A percentile compares a stretch with the other conserved stretches of the same genome.
Evolutionary conservation across 495 filamentous ascomycete genomes (phyloP).

Genomic region (Xylaria venustula): DNA sequence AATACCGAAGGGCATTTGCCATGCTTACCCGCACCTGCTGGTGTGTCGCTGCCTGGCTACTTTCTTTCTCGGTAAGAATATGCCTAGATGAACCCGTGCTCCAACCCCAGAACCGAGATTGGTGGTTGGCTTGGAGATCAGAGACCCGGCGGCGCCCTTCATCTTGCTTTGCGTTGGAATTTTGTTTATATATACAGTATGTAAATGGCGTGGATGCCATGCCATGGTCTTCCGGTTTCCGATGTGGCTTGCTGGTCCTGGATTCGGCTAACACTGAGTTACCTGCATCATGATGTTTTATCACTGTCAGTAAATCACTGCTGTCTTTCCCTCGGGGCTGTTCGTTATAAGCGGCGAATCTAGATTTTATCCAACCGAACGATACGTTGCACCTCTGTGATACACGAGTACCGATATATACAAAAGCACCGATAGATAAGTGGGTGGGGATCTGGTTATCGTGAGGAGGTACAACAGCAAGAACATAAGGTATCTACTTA

Average conservation of each 20-base stretch:
- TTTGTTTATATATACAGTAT: too few species aligned
- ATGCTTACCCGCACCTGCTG: too few species aligned
- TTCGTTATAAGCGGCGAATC: background rate
- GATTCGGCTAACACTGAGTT: background rate
- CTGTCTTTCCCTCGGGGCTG: background rate
- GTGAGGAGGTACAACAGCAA: conserved; percentile 3
- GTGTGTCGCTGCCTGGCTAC: too few species aligned
- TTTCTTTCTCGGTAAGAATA: background rate
- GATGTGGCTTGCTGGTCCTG: background rate
- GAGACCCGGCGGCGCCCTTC: too few species aligned
- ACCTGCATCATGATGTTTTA: background rate
- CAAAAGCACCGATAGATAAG: background rate
- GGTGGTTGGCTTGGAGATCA: background rate
- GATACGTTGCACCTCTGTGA: background rate
- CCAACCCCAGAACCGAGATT: background rate
- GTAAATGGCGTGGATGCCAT: background rate
- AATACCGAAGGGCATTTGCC: background rate
- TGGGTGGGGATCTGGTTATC: background rate
- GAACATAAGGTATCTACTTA: background rate
- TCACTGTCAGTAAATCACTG: too few species aligned
- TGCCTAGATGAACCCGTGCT: too few species aligned
- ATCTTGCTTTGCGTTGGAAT: too few species aligned
- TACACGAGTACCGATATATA: background rate
- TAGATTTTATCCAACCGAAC: conserved; percentile 8
- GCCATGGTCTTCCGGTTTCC: background rate